Evolutionary conservation across 768 basidiomycete genomes (phyloP).

Genomic region (Leccinum subgranulosum): DNA sequence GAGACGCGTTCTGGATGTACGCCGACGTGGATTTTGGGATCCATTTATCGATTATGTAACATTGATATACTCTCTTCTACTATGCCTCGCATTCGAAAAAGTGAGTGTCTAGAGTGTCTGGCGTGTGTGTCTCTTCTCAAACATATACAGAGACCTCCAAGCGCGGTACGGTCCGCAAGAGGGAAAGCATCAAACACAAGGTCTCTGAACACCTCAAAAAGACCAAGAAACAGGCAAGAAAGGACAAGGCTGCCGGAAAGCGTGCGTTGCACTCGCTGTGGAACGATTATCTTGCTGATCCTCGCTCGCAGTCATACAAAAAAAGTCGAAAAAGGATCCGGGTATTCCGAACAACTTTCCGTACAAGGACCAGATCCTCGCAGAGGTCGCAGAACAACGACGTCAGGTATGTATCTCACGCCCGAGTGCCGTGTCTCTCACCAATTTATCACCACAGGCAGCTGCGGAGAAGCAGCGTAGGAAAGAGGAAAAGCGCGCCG

Average conservation of each 20-base stretch:
- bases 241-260: conserved; percentile 78
- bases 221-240: conserved; percentile 68
- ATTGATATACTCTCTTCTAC: not conserved
- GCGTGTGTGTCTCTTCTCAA: conserved; percentile 2
- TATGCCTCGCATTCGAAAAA: conserved; percentile 72
- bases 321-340: conserved; percentile 67
- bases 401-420: conserved; percentile 46
- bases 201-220: conserved; percentile 76
- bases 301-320: conserved; percentile 33
- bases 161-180: conserved; percentile 68
- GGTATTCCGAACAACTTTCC: conserved; percentile 93
- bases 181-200: conserved; percentile 72
- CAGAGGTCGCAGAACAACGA: conserved; percentile 82
- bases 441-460: conserved; percentile 41
- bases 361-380: conserved; percentile 91
- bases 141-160: conserved; percentile 71
- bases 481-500: conserved; percentile 62
- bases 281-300: not conserved
- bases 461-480: conserved; percentile 72
- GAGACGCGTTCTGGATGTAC: conserved; percentile 68
- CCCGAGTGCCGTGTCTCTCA: not conserved
- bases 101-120: conserved; percentile 33
- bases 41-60: conserved; percentile 10
- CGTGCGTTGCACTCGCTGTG: conserved; percentile 41
- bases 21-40: conserved; percentile 56